Conservation (phyloP, 73 alveolate species). For the Paramecium octaurelia region DNA sequence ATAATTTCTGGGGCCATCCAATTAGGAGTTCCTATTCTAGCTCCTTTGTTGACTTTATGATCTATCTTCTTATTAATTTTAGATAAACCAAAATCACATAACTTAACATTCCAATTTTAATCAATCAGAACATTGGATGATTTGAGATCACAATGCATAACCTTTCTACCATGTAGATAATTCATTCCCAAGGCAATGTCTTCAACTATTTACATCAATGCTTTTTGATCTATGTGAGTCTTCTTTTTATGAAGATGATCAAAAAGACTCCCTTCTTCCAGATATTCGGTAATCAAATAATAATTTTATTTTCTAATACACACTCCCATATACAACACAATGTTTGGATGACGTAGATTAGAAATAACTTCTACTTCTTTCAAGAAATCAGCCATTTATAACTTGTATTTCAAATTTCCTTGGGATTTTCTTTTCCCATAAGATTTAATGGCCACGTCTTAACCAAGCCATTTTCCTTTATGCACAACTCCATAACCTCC, state of each 20-base stretch:
- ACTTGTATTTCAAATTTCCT: constrained; percentile 35
- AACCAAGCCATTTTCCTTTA: constrained; percentile 87
- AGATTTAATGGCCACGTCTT: constrained; percentile 83
- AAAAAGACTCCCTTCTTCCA: constrained; percentile 70
- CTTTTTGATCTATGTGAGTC: constrained; percentile 67
- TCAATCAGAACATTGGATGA: constrained; percentile 83
- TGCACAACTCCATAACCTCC: constrained; percentile 86
- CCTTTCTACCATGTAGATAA: constrained; percentile 89
- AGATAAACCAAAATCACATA: constrained; percentile 94
- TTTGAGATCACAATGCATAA: constrained; percentile 93
- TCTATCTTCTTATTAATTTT: constrained; percentile 65
- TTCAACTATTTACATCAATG: constrained; percentile 81
- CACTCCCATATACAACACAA: constrained; percentile 90
- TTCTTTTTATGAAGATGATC: constrained; percentile 76
- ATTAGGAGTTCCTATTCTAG: constrained; percentile 73
- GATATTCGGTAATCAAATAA: constrained; percentile 90
- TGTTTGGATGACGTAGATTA: constrained; percentile 92
- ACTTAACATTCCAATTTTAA: constrained; percentile 90
- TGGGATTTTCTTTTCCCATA: constrained; percentile 65
- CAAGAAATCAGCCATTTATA: constrained; percentile 79
- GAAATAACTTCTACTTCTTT: constrained; percentile 91
- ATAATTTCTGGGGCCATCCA: constrained; percentile 95
- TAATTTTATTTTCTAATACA: constrained; percentile 75
- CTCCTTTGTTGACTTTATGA: background rate
- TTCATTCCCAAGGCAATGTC: constrained; percentile 89